These are phyloP conservation scores for Magnolia kwangsiensis DNA, from an alignment of 164 flowering plant species.

Conservation along the genomic window DNA sequence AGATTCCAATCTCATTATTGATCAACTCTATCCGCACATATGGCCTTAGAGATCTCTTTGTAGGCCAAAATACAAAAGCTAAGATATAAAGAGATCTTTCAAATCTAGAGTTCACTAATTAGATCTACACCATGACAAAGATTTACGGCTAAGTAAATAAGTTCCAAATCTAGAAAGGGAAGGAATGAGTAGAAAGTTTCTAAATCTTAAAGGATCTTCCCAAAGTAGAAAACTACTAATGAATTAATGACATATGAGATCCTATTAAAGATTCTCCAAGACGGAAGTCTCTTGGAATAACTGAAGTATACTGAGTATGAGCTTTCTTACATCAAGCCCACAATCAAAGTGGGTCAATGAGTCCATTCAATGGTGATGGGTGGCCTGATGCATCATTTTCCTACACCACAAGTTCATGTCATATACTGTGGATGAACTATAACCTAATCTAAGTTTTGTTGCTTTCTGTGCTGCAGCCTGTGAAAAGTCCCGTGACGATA, in stretches of 20 bases:
- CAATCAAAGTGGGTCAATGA: neutral
- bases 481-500: constrained; percentile 91
- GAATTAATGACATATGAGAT: neutral
- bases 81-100: too few relatives aligned
- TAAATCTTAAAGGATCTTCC: too few relatives aligned
- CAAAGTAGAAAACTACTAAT: neutral
- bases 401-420: neutral
- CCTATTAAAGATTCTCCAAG: neutral
- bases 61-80: too few relatives aligned
- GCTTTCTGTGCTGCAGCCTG: constrained; percentile 60
- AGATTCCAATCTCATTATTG: too few relatives aligned
- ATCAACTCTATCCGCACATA: too few relatives aligned
- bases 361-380: neutral
- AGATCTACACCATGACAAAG: too few relatives aligned
- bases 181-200: too few relatives aligned
- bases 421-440: neutral
- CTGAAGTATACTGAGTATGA: neutral
- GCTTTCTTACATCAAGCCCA: neutral
- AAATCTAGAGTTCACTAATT: too few relatives aligned
- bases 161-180: too few relatives aligned
- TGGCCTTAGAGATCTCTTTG: too few relatives aligned
- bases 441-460: neutral
- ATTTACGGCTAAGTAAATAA: too few relatives aligned
- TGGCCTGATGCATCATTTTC: neutral
- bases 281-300: neutral